Evolutionary conservation across 495 filamentous ascomycete species (phyloP), one percentile per base, ranked within the genome.

Genomic region (Podospora pseudocomata): DNA sequence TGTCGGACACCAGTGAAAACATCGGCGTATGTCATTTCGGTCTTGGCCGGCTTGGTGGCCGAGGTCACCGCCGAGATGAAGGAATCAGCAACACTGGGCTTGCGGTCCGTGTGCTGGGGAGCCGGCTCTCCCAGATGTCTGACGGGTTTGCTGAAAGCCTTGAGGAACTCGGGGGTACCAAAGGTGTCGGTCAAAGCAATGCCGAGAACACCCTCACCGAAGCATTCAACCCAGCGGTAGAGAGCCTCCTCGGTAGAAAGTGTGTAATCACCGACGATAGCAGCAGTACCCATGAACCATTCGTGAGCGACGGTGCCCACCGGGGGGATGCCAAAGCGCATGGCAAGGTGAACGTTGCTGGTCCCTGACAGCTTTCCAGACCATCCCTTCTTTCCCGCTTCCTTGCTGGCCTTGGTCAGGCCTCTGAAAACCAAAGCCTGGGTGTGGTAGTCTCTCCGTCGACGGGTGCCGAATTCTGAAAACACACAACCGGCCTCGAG

Each of bases 201-300:
- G 5, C 91, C 89, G 18, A 99, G 88, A 11, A 95, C 91, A 2
- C 93, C 94, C 77, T 93, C 89, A 0, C 94, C 95, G 72, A 97
- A 99, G 70, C 92, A 96, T 15, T 87, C 88, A 20, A 97, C 84
- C 95, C 95, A 99, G 75, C 93, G 92, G 61, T 85, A 79, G 73
- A 99, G 80, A 0, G 91, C 92, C 67, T 89, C 84, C 76, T 94
- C 92, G 66, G 92, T 97, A 5, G 96, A 92, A 63, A 85, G 84
- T 69, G 84, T 80, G 72, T 98, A 99, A 79, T 97, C 87, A 65
- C 91, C 84, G 3, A 91, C 94, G 73, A 97, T 91, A 44, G 95
- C 94, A 18, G 95, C 95, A 64, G 96, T 92, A 55, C 92, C 92
- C 95, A 99, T 99, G 80, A 97, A 97, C 96, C 96, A 99, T 79